A percentile compares a stretch with the other conserved stretches of the same genome.
phyloP scores from a whole-genome alignment of 345 rosid genomes.

The Cardamine chenopodiifolia region DNA sequence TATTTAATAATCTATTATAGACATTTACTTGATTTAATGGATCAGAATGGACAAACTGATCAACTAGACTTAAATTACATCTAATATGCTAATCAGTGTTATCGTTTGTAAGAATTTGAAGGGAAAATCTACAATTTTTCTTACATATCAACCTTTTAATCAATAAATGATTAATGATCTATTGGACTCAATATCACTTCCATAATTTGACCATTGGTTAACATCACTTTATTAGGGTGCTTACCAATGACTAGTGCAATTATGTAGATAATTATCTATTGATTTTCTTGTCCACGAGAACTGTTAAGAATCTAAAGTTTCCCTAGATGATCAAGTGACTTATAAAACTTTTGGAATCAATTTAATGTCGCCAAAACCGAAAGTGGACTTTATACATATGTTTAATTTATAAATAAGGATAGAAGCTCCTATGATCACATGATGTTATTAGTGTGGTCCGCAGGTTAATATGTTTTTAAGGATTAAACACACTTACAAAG shows the following conservation, averaged over 20 bases:
- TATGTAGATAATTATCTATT: neutral
- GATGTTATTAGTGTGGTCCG: slow-evolving; percentile 5
- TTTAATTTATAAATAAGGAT: neutral
- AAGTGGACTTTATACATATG: slow-evolving; percentile 24
- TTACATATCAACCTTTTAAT: neutral
- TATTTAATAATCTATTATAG: neutral
- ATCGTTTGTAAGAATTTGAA: neutral
- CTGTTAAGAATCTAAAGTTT: neutral
- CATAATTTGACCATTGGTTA: neutral
- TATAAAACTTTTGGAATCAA: neutral
- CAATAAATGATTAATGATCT: neutral
- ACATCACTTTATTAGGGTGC: neutral
- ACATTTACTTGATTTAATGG: neutral
- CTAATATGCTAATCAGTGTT: neutral
- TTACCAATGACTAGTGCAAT: neutral
- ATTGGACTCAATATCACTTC: neutral
- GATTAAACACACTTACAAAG: neutral
- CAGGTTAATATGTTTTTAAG: too few species aligned
- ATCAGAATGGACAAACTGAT: neutral
- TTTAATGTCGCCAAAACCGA: slow-evolving; percentile 8
- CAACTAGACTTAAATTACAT: neutral
- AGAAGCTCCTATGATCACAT: slow-evolving; percentile 33
- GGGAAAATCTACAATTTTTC: neutral
- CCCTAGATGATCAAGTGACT: neutral
- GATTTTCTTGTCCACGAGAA: neutral